phyloP scores from a whole-genome alignment of 805 yeast species.

The Ogataea pini region DNA sequence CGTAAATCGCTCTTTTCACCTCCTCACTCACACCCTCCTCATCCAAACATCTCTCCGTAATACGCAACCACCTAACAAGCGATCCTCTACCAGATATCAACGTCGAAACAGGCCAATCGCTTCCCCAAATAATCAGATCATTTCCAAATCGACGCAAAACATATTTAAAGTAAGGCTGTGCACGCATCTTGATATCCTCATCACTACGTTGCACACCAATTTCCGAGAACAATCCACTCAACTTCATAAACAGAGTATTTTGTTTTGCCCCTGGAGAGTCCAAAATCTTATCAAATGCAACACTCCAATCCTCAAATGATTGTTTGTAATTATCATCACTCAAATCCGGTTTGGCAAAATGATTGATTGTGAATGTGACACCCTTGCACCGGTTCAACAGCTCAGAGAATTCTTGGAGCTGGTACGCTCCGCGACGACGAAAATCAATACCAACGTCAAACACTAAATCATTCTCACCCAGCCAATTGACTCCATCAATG shows the following conservation, averaged over 20 bases:
- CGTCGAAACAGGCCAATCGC: constrained; percentile 15
- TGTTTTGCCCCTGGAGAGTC: background rate
- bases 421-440: constrained; percentile 40
- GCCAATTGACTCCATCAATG: constrained; percentile 38
- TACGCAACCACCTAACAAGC: constrained; percentile 3
- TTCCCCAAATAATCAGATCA: constrained; percentile 7
- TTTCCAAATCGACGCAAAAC: constrained; percentile 50
- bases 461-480: constrained; percentile 30
- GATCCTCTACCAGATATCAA: constrained; percentile 7
- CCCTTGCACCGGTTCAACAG: constrained; percentile 32
- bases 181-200: constrained; percentile 15
- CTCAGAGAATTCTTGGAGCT: constrained; percentile 38
- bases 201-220: constrained; percentile 5
- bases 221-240: constrained; percentile 19
- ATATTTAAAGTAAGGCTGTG: constrained; percentile 38
- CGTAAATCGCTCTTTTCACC: background rate
- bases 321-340: constrained; percentile 3
- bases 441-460: constrained; percentile 48
- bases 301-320: constrained; percentile 26
- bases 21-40: constrained; percentile 1
- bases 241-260: constrained; percentile 12
- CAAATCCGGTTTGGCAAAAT: constrained; percentile 44
- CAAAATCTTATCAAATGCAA: constrained; percentile 24
- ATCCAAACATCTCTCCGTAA: constrained; percentile 7
- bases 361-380: constrained; percentile 41